These are phyloP conservation scores for Parsonsia alboflavescens DNA, from an alignment of 257 asterid genomes.

Conservation along the genomic window DNA sequence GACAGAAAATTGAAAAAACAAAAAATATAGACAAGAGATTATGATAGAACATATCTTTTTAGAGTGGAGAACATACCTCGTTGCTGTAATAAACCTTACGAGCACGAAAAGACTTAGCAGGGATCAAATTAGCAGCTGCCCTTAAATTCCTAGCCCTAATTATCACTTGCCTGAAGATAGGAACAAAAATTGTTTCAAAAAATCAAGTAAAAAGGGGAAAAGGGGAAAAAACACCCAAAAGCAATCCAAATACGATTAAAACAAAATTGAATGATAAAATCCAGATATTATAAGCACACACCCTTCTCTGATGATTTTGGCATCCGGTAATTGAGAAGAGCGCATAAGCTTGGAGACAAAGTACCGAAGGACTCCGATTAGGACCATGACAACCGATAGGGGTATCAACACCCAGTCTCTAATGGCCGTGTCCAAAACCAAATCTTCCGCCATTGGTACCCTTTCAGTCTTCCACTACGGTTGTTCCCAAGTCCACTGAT, in stretches of 20 bases:
- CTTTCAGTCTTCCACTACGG: neutral
- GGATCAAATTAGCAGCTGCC: constrained; percentile 89
- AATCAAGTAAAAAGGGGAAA: neutral
- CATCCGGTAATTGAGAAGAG: constrained; percentile 73
- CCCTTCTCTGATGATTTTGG: constrained; percentile 95
- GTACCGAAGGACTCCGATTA: constrained; percentile 89
- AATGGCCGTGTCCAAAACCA: constrained; percentile 91
- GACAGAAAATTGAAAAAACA: no score
- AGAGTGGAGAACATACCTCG: constrained; percentile 46
- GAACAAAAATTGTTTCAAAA: neutral
- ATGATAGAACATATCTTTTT: neutral
- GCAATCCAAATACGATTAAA: neutral
- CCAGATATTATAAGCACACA: constrained; percentile 6
- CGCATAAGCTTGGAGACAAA: constrained; percentile 93
- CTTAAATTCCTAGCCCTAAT: constrained; percentile 94
- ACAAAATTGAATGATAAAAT: neutral
- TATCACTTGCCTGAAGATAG: constrained; percentile 63
- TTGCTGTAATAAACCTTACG: constrained; percentile 74
- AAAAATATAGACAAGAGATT: neutral
- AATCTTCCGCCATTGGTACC: constrained; percentile 76
- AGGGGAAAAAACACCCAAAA: neutral
- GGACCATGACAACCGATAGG: constrained; percentile 88
- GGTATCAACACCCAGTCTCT: constrained; percentile 98
- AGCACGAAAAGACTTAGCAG: constrained; percentile 87
- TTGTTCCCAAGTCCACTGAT: neutral